These are phyloP conservation scores for Mortierella sp. DNA, from an alignment of 371 early-diverging fungal species.

Conservation along the genomic window DNA sequence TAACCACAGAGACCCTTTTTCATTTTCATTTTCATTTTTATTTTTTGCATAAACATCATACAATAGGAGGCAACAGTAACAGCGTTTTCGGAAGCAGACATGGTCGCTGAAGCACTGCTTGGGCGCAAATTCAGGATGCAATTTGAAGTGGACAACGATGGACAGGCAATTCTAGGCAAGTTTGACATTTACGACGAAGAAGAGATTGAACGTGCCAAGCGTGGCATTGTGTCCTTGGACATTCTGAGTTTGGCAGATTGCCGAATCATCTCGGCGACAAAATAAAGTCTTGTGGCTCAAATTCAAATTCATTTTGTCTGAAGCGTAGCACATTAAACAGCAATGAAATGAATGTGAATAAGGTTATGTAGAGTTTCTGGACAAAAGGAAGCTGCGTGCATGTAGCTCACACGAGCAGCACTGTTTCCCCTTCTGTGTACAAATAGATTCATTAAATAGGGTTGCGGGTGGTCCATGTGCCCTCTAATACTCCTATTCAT, in stretches of 20 bases:
- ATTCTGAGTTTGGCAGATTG: constrained; percentile 32
- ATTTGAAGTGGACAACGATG: constrained; percentile 24
- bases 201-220: constrained; percentile 22
- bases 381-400: no score
- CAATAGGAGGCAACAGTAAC: constrained; percentile 40
- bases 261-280: constrained; percentile 25
- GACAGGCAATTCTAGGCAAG: constrained; percentile 40
- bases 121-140: constrained; percentile 29
- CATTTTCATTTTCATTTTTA: background rate
- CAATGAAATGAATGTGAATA: no score
- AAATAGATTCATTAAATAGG: background rate
- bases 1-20: background rate
- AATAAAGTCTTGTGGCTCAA: constrained; percentile 7
- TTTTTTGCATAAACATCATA: background rate
- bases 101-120: constrained; percentile 33
- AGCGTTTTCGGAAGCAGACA: constrained; percentile 15
- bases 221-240: constrained; percentile 35
- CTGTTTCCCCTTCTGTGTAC: constrained; percentile 7
- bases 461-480: background rate
- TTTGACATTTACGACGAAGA: constrained; percentile 51
- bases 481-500: constrained; percentile 1
- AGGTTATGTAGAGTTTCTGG: no score
- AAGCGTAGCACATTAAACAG: no score
- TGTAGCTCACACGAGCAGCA: background rate
- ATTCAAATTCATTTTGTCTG: background rate